phyloP scores from a whole-genome alignment of 805 yeast species.

The Lipomyces yamanashiensis region DNA sequence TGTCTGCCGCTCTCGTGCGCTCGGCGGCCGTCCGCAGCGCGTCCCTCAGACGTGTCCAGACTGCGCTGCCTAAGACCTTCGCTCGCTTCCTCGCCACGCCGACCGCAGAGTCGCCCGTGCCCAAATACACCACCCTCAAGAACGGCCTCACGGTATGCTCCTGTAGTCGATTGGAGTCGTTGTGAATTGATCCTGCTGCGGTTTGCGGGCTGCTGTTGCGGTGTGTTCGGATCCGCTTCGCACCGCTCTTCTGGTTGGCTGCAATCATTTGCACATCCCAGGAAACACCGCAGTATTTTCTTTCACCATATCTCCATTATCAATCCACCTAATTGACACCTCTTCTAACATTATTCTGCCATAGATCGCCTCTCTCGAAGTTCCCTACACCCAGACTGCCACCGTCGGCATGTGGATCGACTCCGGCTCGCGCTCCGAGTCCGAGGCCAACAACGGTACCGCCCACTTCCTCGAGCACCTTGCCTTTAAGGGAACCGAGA shows the following conservation, averaged over 20 bases:
- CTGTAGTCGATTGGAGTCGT: not conserved
- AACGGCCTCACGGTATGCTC: constrained; percentile 82
- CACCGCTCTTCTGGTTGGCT: too few species aligned
- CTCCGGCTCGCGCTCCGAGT: constrained; percentile 97
- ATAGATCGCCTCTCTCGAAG: constrained; percentile 70
- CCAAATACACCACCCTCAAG: constrained; percentile 73
- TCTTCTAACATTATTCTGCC: not conserved
- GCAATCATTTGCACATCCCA: too few species aligned
- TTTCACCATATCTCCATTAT: not conserved
- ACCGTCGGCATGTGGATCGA: constrained; percentile 99
- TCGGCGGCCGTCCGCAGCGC: constrained; percentile 26
- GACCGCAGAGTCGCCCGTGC: constrained; percentile 48
- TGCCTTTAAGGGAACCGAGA: constrained; percentile 91
- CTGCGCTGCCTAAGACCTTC: constrained; percentile 16
- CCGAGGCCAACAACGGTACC: constrained; percentile 81
- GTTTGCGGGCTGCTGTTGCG: not conserved
- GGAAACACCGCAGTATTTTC: too few species aligned
- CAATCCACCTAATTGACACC: not conserved
- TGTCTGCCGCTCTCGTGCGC: constrained; percentile 36
- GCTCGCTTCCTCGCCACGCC: constrained; percentile 37
- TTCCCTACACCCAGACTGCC: constrained; percentile 89
- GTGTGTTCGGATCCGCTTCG: too few species aligned
- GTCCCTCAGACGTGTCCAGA: constrained; percentile 23
- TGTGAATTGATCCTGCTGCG: not conserved
- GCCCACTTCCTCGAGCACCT: constrained; percentile 97